These are phyloP conservation scores for Phytopythium montanum DNA, from an alignment of 352 stramenopile genomes.

Conservation along the genomic window DNA sequence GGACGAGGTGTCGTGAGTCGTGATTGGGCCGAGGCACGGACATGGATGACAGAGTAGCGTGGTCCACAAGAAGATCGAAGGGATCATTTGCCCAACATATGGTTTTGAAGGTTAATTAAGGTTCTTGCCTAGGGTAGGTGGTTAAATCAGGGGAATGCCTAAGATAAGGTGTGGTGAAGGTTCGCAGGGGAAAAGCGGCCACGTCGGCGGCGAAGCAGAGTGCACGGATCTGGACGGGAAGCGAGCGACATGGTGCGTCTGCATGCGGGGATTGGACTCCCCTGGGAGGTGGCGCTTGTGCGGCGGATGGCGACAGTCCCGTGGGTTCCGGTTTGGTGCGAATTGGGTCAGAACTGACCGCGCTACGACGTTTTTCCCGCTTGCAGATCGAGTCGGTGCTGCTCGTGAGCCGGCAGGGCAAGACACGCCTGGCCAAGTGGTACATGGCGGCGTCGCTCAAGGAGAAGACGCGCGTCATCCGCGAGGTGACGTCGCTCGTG, in stretches of 20 bases:
- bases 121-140: neutral
- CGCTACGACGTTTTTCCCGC: neutral
- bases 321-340: neutral
- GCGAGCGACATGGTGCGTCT: slow-evolving; percentile 3
- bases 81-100: neutral
- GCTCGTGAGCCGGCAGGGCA: slow-evolving; percentile 90
- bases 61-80: too few relatives aligned
- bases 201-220: neutral
- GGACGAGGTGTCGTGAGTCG: neutral
- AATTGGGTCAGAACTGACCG: neutral
- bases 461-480: slow-evolving; percentile 87
- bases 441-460: slow-evolving; percentile 77
- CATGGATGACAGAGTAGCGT: neutral
- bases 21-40: slow-evolving; percentile 8
- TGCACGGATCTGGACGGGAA: neutral
- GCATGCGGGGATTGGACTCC: neutral
- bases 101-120: neutral
- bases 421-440: slow-evolving; percentile 91
- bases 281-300: neutral
- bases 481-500: slow-evolving; percentile 87
- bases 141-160: neutral
- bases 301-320: accelerated
- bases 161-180: neutral
- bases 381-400: slow-evolving; percentile 85
- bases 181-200: neutral